Percentiles rank a stretch among this genome's conserved stretches.
These are phyloP conservation scores for Rhododendron griersonianum DNA, from an alignment of 148 eudicot genomes.

Conservation along the genomic window DNA sequence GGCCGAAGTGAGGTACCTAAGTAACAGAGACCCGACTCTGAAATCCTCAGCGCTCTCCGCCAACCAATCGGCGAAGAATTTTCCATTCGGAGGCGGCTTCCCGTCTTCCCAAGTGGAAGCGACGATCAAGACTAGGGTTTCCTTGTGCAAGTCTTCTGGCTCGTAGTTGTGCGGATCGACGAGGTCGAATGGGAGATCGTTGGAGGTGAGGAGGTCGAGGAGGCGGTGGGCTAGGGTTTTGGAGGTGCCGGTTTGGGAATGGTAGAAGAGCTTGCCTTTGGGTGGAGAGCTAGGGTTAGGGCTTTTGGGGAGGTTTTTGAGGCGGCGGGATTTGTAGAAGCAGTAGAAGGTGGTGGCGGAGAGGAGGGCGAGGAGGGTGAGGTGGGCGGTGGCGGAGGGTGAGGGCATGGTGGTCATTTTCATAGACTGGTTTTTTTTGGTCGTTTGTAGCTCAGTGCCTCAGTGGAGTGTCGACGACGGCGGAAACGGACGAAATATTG, in stretches of 20 bases:
- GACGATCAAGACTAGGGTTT: conserved; percentile 56
- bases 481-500: background rate
- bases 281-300: conserved; percentile 19
- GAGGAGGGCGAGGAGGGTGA: conserved; percentile 69
- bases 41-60: conserved; percentile 83
- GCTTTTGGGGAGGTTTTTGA: conserved; percentile 23
- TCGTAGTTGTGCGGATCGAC: conserved; percentile 67
- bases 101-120: conserved; percentile 89
- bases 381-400: conserved; percentile 43
- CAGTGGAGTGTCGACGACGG: background rate
- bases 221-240: conserved; percentile 81
- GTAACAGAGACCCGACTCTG: conserved; percentile 65
- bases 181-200: conserved; percentile 45
- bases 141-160: conserved; percentile 77
- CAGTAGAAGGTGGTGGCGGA: conserved; percentile 79
- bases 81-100: conserved; percentile 53
- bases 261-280: conserved; percentile 58
- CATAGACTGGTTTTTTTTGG: background rate
- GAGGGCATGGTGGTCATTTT: conserved; percentile 18
- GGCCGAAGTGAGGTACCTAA: conserved; percentile 14
- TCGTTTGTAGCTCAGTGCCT: background rate
- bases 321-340: conserved; percentile 75
- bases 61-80: conserved; percentile 72
- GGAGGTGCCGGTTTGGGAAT: conserved; percentile 70
- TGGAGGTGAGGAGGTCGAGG: conserved; percentile 34